Evolutionary conservation across 2,329 filamentous ascomycete genomes (phyloP).

Genomic region (Atkinsonella hypoxylon): DNA sequence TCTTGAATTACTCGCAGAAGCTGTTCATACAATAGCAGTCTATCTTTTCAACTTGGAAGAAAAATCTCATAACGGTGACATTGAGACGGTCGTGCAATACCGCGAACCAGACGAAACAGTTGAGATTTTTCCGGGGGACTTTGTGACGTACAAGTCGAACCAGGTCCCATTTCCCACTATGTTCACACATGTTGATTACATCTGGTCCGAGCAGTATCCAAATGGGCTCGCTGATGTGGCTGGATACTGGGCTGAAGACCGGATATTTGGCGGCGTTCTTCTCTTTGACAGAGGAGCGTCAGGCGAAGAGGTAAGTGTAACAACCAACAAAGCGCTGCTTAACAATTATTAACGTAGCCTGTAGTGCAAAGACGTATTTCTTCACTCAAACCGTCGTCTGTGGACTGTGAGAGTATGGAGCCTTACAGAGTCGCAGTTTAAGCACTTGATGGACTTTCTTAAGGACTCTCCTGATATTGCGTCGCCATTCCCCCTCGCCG

Average conservation of each 20-base stretch:
- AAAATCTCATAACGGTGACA: neutral
- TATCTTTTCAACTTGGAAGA: neutral
- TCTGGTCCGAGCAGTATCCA: slow-evolving; percentile 16
- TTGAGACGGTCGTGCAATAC: neutral
- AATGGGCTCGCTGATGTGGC: slow-evolving; percentile 12
- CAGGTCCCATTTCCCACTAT: neutral
- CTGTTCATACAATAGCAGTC: neutral
- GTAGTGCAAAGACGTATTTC: neutral
- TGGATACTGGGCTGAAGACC: slow-evolving; percentile 18
- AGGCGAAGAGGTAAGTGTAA: slow-evolving; percentile 8
- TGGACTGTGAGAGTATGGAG: neutral
- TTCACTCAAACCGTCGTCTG: neutral
- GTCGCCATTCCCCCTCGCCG: neutral
- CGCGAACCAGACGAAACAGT: neutral
- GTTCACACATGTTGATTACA: neutral
- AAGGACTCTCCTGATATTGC: neutral
- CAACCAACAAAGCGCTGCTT: too few species aligned
- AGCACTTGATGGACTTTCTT: neutral
- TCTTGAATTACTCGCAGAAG: neutral
- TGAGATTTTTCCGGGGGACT: neutral
- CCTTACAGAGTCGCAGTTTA: neutral
- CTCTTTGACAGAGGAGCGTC: slow-evolving; percentile 16
- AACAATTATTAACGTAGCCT: neutral
- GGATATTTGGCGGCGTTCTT: slow-evolving; percentile 18
- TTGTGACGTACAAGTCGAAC: neutral